Evolutionary conservation across 768 basidiomycete genomes (phyloP), one percentile per base, ranked within the genome.

Genomic region (Tremella mesenterica): DNA sequence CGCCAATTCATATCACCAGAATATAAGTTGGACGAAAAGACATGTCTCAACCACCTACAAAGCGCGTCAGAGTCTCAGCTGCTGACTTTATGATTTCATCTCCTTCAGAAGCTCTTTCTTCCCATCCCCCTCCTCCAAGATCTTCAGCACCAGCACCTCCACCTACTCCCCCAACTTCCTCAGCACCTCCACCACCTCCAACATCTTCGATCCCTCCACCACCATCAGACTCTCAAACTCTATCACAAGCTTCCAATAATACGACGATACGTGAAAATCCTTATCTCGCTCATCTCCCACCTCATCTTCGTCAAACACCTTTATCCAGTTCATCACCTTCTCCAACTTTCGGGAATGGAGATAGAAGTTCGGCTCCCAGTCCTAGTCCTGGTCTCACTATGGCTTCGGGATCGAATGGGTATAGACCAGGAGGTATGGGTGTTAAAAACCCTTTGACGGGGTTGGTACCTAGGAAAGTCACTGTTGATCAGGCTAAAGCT

Each of bases 381-480:
- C n/a, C n/a, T n/a, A n/a, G n/a, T n/a, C n/a, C n/a, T n/a, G n/a
- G n/a, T n/a, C n/a, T n/a, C n/a, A n/a, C n/a, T n/a, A n/a, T n/a
- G n/a, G n/a, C n/a, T n/a, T n/a, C n/a, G n/a, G n/a, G n/a, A n/a
- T n/a, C n/a, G n/a, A 41, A 41, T 14, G 38, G 38, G 14, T 41
- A 41, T 41, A 23, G 5, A 41, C 4, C 38, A 4, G 38, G 6
- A 30, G 64, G 64, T 12, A 31, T 49, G 10, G 36, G 57, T 48
- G 43, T 49, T 28, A 30, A 59, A 41, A 65, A 84, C 48, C 86
- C 88, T 10, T 72, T 91, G 1, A 83, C 78, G 65, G 88, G 86
- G 8, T 82, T 87, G 63, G 66, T 86, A 43, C 82, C 86, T 0
- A 77, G 88, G 50, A 81, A 78, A 59, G 85, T 86, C 29, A 80